phyloP scores from a whole-genome alignment of 768 basidiomycete genomes.

The Melanogaster broomeanus region DNA sequence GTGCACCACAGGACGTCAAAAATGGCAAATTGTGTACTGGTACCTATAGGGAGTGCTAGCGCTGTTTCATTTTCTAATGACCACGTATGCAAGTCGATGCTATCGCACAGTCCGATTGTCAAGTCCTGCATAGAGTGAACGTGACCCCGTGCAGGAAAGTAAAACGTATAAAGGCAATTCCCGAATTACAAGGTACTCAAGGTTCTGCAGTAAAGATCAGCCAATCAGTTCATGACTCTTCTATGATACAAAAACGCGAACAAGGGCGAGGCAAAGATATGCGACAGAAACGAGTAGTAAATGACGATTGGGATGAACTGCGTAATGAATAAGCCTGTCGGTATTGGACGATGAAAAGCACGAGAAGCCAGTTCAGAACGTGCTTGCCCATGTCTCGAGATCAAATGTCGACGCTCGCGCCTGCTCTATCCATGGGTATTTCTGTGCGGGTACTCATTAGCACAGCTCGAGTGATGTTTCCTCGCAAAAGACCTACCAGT shows the following conservation, averaged over 20 bases:
- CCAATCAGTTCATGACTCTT: slow-evolving; percentile 11
- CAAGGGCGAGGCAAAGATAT: slow-evolving; percentile 31
- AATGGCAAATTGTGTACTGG: not conserved
- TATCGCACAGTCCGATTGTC: too few relatives aligned
- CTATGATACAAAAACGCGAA: slow-evolving; percentile 34
- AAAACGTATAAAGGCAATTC: too few relatives aligned
- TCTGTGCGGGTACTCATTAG: slow-evolving; percentile 42
- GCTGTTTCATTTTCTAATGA: too few relatives aligned
- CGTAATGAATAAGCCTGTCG: slow-evolving; percentile 11
- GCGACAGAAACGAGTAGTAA: slow-evolving; percentile 25
- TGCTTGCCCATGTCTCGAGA: slow-evolving; percentile 79
- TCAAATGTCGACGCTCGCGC: slow-evolving; percentile 64
- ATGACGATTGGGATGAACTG: slow-evolving; percentile 28
- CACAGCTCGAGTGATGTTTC: not conserved
- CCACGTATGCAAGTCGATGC: too few relatives aligned
- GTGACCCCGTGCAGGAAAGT: too few relatives aligned
- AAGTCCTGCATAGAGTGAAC: too few relatives aligned
- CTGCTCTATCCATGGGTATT: slow-evolving; percentile 72
- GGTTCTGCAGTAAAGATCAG: not conserved
- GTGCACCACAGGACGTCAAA: not conserved
- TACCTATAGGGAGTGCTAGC: too few relatives aligned
- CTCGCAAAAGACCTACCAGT: slow-evolving; percentile 45
- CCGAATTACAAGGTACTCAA: not conserved
- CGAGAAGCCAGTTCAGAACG: slow-evolving; percentile 48
- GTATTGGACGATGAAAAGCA: slow-evolving; percentile 7